Base-by-base conservation (phyloP, 78 protist species). In the Andalucia godoyi region DNA sequence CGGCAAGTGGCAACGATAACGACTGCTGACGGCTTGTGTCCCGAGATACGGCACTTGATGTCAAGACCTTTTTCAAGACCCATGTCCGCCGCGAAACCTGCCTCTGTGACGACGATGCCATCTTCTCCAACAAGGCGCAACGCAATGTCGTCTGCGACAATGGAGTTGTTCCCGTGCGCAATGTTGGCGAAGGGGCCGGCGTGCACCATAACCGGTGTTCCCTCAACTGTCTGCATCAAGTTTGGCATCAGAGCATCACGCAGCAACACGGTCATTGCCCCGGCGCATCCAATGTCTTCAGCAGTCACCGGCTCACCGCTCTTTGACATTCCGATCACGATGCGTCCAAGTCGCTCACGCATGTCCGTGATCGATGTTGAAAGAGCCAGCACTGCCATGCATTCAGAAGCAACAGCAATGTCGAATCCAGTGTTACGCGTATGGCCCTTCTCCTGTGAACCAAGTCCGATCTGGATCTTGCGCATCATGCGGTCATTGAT, bases 131-230 rank as follows among this genome's bases (percentile, higher is more conserved):
- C 98, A n/a, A 91, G 68, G 68, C 88, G 88, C 40, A 95, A 81
- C 0, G 91, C 98, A 33, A 86, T 65, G 42, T 45, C 29, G 55
- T 89, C 97, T 33, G 98, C 98, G 33, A 95, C 52, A 62, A 95
- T 87, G 36, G 90, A 74, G 8, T 79, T 65, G 72, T 94, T 91
- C 51, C 97, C 97, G 63, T 89, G 97, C 6, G 97, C 98, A 30
- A 95, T 95, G 84, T 95, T 95, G 32, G 97, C 99, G 42, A 95
- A 95, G 38, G 99, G 99, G 41, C 99, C 99, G 15, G 95, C 93
- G 64, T 96, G 99, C 32, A 96, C 98, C 2, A 95, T 33, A 5
- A 88, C 79, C n/a, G 79, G 79, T 2, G 79, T 65, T 8, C 79
- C 81, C 61, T 80, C 81, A 17, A 77, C 52, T 29, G 84, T 77